Evolutionary conservation across 371 early-diverging fungal genomes (phyloP), one percentile per base, ranked within the genome.

Genomic region (Saksenaea vasiformis): DNA sequence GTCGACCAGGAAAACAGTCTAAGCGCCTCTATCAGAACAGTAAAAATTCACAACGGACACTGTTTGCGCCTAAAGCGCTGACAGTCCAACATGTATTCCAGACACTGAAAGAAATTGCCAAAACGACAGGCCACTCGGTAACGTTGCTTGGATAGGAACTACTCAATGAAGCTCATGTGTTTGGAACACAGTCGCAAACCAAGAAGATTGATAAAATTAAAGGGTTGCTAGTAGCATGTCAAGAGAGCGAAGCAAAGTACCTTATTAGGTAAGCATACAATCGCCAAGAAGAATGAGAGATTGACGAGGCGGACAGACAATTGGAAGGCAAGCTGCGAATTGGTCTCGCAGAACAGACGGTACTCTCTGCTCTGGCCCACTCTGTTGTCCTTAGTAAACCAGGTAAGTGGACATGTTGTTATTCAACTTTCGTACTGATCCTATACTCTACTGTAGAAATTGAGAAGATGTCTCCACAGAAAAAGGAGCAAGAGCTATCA

Each of bases 281-380:
- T 4, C 36, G 13, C 11, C 28, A 1, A 26, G 9, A 10, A 41
- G 8, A 17, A 44, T 39, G 13, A 17, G 34, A 39, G 58, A 26
- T 15, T 38, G 5, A 59, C 22, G 31, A 34, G 36, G 11, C 14
- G 17, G 53, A 39, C 64, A 87, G 96, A 58, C 93, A 95, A 27
- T 79, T 99, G 22, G 98, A 97, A 73, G 99, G 99, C 17, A 97
- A 96, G 64, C 85, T 99, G 39, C 89, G 99, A 31, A 98, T 99
- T 66, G 99, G 99, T 35, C 80, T 99, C 26, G 99, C 99, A 0
- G 99, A 98, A 77, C 90, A 95, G 71, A 95, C 98, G 0, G 93
- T 98, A 5, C 83, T 98, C 36, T 85, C 87, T 13, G 88, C 97
- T 0, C 79, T 99, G 17, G 96, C 94, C 3, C 94, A 96, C 27